Evolutionary conservation across 768 basidiomycete genomes (phyloP).

Genomic region (Kwoniella heveanensis): DNA sequence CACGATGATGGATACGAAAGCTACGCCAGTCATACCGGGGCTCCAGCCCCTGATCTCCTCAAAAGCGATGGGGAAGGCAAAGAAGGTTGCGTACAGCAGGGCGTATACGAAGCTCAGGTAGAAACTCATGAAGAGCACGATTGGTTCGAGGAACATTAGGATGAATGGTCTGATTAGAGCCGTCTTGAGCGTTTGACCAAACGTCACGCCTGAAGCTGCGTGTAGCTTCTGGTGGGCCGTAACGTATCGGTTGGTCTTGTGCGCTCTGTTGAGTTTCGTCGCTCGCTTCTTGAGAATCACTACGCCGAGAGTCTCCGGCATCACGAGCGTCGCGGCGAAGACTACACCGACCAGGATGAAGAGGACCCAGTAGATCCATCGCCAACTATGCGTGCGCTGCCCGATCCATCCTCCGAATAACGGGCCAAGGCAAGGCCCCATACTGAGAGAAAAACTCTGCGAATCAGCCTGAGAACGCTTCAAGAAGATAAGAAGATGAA

Average conservation of each 20-base stretch:
- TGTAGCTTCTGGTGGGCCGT: slow-evolving; percentile 34
- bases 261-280: slow-evolving; percentile 44
- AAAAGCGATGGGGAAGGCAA: slow-evolving; percentile 43
- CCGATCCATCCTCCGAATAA: slow-evolving; percentile 42
- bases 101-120: slow-evolving; percentile 47
- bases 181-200: slow-evolving; percentile 59
- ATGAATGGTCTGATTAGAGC: slow-evolving; percentile 70
- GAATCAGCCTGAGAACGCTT: neutral
- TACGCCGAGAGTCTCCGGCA: slow-evolving; percentile 56
- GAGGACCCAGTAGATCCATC: slow-evolving; percentile 48
- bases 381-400: slow-evolving; percentile 32
- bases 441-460: slow-evolving; percentile 5
- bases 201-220: slow-evolving; percentile 29
- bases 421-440: slow-evolving; percentile 40
- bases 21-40: slow-evolving; percentile 34
- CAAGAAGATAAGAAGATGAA: neutral
- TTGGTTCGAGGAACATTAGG: slow-evolving; percentile 40
- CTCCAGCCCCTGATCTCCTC: slow-evolving; percentile 38
- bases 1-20: slow-evolving; percentile 38
- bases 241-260: slow-evolving; percentile 42
- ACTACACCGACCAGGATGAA: slow-evolving; percentile 32
- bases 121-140: slow-evolving; percentile 40
- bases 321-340: slow-evolving; percentile 36
- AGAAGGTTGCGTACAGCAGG: slow-evolving; percentile 44
- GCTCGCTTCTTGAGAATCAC: slow-evolving; percentile 52